Evolutionary conservation across 441 rosid genomes (phyloP).

Genomic region (Gossypium trilobum): DNA sequence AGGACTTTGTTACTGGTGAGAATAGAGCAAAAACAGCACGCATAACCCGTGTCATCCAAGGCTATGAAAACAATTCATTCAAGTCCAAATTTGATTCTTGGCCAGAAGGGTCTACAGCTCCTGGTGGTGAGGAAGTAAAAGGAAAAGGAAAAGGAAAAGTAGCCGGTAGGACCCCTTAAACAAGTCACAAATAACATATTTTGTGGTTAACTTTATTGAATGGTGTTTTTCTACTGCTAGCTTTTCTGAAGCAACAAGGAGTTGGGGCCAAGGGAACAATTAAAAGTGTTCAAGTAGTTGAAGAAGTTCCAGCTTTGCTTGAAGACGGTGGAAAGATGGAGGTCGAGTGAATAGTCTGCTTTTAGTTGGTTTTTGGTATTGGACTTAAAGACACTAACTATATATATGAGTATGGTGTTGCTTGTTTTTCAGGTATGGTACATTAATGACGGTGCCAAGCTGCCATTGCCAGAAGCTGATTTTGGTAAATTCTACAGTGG

Average conservation of each 20-base stretch:
- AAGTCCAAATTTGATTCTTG: slow-evolving; percentile 89
- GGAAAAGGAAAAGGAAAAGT: slow-evolving; percentile 99
- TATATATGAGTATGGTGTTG: slow-evolving; percentile 1
- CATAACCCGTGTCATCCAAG: slow-evolving; percentile 76
- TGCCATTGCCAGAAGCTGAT: slow-evolving; percentile 65
- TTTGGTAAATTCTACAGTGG: slow-evolving; percentile 91
- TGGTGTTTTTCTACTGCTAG: slow-evolving; percentile 31
- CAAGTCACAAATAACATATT: slow-evolving; percentile 13
- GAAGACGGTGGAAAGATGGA: slow-evolving; percentile 97
- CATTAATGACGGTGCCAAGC: slow-evolving; percentile 73
- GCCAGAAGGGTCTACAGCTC: slow-evolving; percentile 77
- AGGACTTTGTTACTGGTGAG: slow-evolving; percentile 71
- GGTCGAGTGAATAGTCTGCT: slow-evolving; percentile 37
- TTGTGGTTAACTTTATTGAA: slow-evolving; percentile 23
- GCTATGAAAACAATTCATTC: slow-evolving; percentile 83
- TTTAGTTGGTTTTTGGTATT: slow-evolving; percentile 18
- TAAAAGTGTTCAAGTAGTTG: slow-evolving; percentile 63
- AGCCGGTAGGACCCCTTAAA: slow-evolving; percentile 46
- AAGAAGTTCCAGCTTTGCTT: slow-evolving; percentile 92
- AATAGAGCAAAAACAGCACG: slow-evolving; percentile 74
- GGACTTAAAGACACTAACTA: neutral
- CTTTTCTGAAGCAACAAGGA: slow-evolving; percentile 97
- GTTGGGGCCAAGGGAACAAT: slow-evolving; percentile 68
- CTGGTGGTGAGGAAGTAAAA: slow-evolving; percentile 86
- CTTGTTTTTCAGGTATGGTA: slow-evolving; percentile 63